A percentile compares a stretch with the other conserved stretches of the same genome.
Conservation (phyloP, 805 yeast genomes). For the Candida ortonii region DNA sequence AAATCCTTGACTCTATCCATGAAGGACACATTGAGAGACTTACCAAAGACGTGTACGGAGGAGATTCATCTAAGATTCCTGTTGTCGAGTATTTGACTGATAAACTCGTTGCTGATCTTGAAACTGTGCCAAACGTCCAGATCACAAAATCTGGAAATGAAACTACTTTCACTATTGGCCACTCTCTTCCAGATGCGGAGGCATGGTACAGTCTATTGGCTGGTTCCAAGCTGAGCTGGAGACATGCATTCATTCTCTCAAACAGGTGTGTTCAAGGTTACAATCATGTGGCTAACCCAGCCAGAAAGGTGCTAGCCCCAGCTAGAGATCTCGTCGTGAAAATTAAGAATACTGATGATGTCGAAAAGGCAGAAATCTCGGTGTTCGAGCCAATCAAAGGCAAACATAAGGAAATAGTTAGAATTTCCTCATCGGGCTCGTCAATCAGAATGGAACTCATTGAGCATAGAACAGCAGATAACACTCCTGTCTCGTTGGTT, state of each 20-base stretch:
- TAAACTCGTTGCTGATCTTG: slow-evolving; percentile 43
- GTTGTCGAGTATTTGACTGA: slow-evolving; percentile 88
- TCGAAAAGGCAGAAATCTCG: slow-evolving; percentile 56
- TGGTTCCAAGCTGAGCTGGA: slow-evolving; percentile 79
- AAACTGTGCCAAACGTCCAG: slow-evolving; percentile 37
- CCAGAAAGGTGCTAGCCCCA: slow-evolving; percentile 79
- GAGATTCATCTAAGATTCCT: slow-evolving; percentile 74
- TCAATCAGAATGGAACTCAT: slow-evolving; percentile 70
- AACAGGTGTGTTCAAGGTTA: slow-evolving; percentile 81
- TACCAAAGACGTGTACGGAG: slow-evolving; percentile 65
- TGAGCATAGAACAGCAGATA: slow-evolving; percentile 85
- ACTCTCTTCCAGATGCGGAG: slow-evolving; percentile 33
- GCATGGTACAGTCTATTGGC: slow-evolving; percentile 82
- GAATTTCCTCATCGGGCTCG: slow-evolving; percentile 49
- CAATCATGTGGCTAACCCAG: slow-evolving; percentile 75
- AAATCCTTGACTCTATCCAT: slow-evolving; percentile 83
- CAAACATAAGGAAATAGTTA: slow-evolving; percentile 61
- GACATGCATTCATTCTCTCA: slow-evolving; percentile 82
- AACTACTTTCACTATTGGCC: slow-evolving; percentile 39
- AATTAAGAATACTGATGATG: slow-evolving; percentile 49
- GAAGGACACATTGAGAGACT: slow-evolving; percentile 79
- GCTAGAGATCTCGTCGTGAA: slow-evolving; percentile 56
- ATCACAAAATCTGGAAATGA: slow-evolving; percentile 31
- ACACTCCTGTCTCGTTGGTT: slow-evolving; percentile 68
- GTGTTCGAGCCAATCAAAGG: slow-evolving; percentile 75